Conservation (phyloP, 495 filamentous ascomycete genomes). For the Lichenothelia convexa region DNA sequence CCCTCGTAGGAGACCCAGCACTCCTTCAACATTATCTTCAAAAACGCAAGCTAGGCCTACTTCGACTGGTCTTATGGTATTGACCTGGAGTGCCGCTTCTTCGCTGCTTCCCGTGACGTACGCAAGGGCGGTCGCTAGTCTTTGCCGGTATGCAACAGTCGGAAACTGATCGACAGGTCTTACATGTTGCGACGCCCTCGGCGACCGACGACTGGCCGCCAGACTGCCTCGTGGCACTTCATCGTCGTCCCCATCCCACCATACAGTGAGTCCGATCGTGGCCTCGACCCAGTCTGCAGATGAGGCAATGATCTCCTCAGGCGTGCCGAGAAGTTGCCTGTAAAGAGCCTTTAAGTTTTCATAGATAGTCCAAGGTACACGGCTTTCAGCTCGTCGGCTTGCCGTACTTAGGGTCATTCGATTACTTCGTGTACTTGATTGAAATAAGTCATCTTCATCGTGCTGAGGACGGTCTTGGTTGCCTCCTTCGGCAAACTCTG, state of each 20-base stretch:
- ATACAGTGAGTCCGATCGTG: conserved; percentile 55
- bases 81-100: conserved; percentile 42
- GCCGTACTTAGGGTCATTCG: conserved; percentile 35
- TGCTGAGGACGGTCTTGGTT: conserved; percentile 28
- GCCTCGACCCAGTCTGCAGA: conserved; percentile 80
- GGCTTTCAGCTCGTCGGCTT: conserved; percentile 58
- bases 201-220: conserved; percentile 17
- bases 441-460: conserved; percentile 20
- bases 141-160: conserved; percentile 32
- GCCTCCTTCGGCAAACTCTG: conserved; percentile 55
- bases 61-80: conserved; percentile 52
- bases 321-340: conserved; percentile 51
- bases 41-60: conserved; percentile 63
- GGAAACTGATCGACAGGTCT: conserved; percentile 28
- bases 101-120: conserved; percentile 28
- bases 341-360: conserved; percentile 60
- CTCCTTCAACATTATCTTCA: conserved; percentile 54
- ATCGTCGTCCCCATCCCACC: conserved; percentile 70
- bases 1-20: conserved; percentile 49
- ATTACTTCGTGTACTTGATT: conserved; percentile 22
- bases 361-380: conserved; percentile 73
- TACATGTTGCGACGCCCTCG: conserved; percentile 11
- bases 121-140: conserved; percentile 32
- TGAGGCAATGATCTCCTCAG: conserved; percentile 45
- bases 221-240: conserved; percentile 21